Evolutionary conservation across 2,329 filamentous ascomycete species (phyloP), one percentile per base, ranked within the genome.

Genomic region (Nemania abortiva): DNA sequence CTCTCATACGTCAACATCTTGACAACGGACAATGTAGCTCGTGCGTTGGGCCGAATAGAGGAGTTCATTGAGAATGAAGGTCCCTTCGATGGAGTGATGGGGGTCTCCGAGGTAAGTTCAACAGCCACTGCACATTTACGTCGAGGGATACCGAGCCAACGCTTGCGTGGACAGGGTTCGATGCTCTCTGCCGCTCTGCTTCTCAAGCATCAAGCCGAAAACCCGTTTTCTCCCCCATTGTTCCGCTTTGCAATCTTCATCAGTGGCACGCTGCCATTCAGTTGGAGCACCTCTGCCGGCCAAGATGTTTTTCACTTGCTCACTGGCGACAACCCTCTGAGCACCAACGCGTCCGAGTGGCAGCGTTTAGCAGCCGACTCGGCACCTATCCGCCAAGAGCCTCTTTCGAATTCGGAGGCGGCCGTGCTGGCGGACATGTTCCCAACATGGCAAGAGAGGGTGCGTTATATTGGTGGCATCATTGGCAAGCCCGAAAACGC

Each of bases 231-330:
- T 50, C 37, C 60, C n/a, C 60, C 50, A 13, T n/a, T 24, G 6
- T 63, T 63, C 53, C 60, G 60, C 20, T 63, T 63, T 47, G 60
- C 60, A 6, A 56, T 63, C 13, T 63, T 63, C n/a, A 63, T 63
- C 39, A 56, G 60, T 20, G 60, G 60, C 39, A 63, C 60, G 20
- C 52, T 56, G 3, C 60, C 60, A 13, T 63, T 63, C 50, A 63
- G 60, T 49, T 63, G 60, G 60, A 49, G 37, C 60, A 34, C 24
- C 27, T 47, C 50, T 37, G 11, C 24, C 24, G 60, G 60, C 39
- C 60, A 63, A 54, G 60, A 63, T 15, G 60, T 56, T n/a, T 63
- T 47, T 20, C n/a, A 52, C 50, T 27, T 63, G 37, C 42, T 63
- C n/a, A 63, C 60, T 13, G 60, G 52, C 60, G 50, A 63, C 2